Conservation (phyloP, 352 stramenopile genomes). For the Pythium pyrilobum region DNA sequence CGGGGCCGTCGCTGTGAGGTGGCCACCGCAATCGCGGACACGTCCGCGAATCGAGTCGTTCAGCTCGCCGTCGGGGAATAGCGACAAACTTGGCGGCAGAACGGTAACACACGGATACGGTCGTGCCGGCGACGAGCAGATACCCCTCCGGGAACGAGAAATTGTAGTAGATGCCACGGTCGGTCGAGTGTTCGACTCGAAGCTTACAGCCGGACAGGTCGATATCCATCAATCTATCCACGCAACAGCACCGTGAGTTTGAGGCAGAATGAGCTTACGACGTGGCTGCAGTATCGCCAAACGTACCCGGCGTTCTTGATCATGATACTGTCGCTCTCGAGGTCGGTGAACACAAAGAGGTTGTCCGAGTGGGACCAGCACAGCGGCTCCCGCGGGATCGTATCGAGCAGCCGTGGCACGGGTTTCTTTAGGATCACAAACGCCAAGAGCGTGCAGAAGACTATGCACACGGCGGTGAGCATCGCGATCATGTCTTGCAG, state of each 20-base stretch:
- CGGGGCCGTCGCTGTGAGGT: constrained; percentile 13
- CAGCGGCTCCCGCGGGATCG: constrained; percentile 15
- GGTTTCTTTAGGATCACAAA: constrained; percentile 23
- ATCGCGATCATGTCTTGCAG: constrained; percentile 17
- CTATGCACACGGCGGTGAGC: constrained; percentile 14
- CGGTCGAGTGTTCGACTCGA: constrained; percentile 10
- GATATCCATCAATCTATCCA: constrained; percentile 10
- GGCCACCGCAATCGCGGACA: constrained; percentile 19
- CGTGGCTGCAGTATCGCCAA: neutral
- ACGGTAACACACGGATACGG: constrained; percentile 16
- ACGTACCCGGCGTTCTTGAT: constrained; percentile 19
- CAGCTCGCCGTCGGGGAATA: constrained; percentile 7
- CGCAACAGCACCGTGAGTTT: neutral
- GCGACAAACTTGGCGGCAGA: constrained; percentile 15
- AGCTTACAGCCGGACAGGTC: constrained; percentile 18
- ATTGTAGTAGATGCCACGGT: constrained; percentile 22
- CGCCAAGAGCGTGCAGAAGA: constrained; percentile 18
- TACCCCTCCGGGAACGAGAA: constrained; percentile 20
- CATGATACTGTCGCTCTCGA: constrained; percentile 20
- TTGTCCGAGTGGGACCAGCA: constrained; percentile 18
- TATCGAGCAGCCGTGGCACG: constrained; percentile 12
- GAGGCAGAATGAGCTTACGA: neutral
- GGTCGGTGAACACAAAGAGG: constrained; percentile 19
- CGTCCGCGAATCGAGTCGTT: constrained; percentile 18
- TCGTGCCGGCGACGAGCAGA: constrained; percentile 18